Evolutionary conservation across 257 asterid genomes (phyloP).

Genomic region (Lycium barbarum): DNA sequence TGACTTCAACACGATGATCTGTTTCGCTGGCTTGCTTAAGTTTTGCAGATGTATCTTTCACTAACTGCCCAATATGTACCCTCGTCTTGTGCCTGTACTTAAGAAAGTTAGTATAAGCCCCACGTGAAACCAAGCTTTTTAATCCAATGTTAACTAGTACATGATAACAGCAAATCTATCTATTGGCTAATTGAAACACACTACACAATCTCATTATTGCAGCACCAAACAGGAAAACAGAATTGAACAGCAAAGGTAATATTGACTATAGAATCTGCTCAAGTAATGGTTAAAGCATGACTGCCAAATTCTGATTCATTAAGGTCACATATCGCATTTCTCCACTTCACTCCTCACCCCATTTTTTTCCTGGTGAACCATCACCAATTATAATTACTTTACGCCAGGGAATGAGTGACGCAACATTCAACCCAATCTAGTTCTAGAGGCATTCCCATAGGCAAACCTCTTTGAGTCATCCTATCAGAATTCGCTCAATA

Average conservation of each 20-base stretch:
- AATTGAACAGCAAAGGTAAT: neutral
- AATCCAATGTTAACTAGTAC: neutral
- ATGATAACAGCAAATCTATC: neutral
- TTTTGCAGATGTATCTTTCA: conserved; percentile 80
- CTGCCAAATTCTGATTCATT: neutral
- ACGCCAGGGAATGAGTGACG: neutral
- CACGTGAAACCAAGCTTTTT: neutral
- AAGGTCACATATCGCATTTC: conserved; percentile 1
- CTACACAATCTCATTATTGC: conserved; percentile 18
- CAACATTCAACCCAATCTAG: neutral
- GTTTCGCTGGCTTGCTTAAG: conserved; percentile 88
- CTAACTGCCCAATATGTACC: conserved; percentile 80
- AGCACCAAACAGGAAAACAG: conserved; percentile 17
- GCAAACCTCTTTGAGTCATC: conserved; percentile 25
- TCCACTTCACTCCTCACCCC: neutral
- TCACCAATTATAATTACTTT: neutral
- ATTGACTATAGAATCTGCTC: neutral
- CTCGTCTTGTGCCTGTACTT: conserved; percentile 82
- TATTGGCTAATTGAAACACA: neutral
- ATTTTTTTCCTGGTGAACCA: neutral
- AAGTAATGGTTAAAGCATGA: neutral
- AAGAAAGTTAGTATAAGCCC: conserved; percentile 26
- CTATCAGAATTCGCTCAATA: neutral
- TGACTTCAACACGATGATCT: conserved; percentile 51
- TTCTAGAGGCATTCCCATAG: neutral